phyloP scores from a whole-genome alignment of 2,329 filamentous ascomycete genomes.

The Peltaster fructicola region DNA sequence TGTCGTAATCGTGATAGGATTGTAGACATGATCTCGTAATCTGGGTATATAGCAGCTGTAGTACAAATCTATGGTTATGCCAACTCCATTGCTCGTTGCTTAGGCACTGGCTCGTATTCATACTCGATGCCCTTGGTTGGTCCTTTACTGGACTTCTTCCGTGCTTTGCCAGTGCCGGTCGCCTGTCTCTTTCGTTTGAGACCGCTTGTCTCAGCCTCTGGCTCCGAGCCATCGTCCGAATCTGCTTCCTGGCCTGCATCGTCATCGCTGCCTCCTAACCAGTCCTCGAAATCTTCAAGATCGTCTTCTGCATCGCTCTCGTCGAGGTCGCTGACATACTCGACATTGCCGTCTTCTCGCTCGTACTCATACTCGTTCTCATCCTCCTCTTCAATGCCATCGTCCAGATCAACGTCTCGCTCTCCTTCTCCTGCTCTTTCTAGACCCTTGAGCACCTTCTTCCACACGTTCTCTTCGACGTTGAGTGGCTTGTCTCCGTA shows the following conservation, averaged over 20 bases:
- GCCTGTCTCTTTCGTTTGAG: constrained; percentile 40
- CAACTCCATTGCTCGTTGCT: constrained; percentile 25
- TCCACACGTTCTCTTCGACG: constrained; percentile 89
- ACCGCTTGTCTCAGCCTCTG: constrained; percentile 36
- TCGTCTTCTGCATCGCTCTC: constrained; percentile 51
- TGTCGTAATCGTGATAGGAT: too few species aligned
- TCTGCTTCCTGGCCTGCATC: constrained; percentile 30
- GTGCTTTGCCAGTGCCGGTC: constrained; percentile 34
- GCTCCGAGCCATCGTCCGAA: constrained; percentile 36
- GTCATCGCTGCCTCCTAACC: constrained; percentile 58
- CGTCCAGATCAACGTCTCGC: constrained; percentile 74
- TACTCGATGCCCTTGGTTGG: constrained; percentile 59
- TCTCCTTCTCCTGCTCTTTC: constrained; percentile 72
- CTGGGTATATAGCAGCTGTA: too few species aligned
- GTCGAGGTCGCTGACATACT: constrained; percentile 85
- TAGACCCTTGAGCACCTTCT: constrained; percentile 81
- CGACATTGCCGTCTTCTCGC: constrained; percentile 53
- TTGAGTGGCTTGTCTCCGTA: constrained; percentile 93
- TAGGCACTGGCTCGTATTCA: constrained; percentile 48
- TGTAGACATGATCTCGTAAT: too few species aligned
- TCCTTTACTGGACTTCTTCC: constrained; percentile 38
- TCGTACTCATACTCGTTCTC: constrained; percentile 50
- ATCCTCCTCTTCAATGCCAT: constrained; percentile 65
- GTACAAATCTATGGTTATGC: too few species aligned
- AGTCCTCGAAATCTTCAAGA: constrained; percentile 87